Evolutionary conservation across 176 grass and related monocot genomes (phyloP), one percentile per base, ranked within the genome.

Genomic region (Oryza australiensis): DNA sequence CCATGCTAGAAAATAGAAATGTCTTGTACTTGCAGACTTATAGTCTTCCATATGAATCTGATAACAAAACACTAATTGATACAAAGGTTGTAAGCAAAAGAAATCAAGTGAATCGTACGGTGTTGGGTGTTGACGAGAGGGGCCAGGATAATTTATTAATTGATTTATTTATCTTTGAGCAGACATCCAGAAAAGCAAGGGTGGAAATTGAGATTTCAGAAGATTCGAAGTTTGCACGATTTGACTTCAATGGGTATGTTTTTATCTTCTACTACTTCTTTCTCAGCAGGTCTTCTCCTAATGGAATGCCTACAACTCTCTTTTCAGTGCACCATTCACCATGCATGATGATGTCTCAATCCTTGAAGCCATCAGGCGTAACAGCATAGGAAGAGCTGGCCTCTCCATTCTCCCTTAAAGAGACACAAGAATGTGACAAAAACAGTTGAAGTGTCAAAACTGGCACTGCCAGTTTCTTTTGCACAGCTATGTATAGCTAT

Each of bases 141-240:
- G 38, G 14, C 26, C 74, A 63, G n/a, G 77, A 45, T 43, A 37
- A 13, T 75, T 14, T 81, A 68, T 26, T 73, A 51, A 78, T 34
- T 66, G 22, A 64, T 83, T 59, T 3, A 60, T 83, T 82, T 92
- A 63, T 84, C 59, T 74, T 84, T 64, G 38, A 68, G 66, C 91
- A 97, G 94, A 86, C 91, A 4, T 89, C 85, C 73, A 84, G 76
- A 74, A 83, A 90, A 87, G 89, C 92, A 77, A 97, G 73, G 40
- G 82, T 97, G 49, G 95, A 94, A 83, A 92, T 94, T 67, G 92
- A 98, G 81, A 98, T 98, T 70, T 93, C 95, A 78, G 86, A 89
- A 62, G 90, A 98, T 78, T 89, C 88, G 12, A 91, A 85, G 42
- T 84, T 94, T 66, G 90, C 86, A 51, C 26, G 86, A 82, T 89